phyloP scores from a whole-genome alignment of 1,284 basidiomycete genomes.

The Trametes pubescens region DNA sequence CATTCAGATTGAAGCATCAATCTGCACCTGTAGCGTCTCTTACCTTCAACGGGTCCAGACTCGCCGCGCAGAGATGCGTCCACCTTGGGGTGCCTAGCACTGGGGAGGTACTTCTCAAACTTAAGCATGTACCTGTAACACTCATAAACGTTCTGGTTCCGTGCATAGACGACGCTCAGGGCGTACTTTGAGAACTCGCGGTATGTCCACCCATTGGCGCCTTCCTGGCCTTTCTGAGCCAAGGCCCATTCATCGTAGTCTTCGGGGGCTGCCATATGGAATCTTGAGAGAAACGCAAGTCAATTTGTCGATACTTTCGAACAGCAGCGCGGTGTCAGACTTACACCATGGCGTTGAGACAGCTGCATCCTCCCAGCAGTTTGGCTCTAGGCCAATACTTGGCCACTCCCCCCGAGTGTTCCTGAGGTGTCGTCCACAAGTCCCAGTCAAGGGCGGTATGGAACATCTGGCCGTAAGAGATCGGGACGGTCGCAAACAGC shows the following conservation, averaged over 20 bases:
- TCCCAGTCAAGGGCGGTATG: slow-evolving; percentile 55
- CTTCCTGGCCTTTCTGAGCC: slow-evolving; percentile 57
- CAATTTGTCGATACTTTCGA: not conserved
- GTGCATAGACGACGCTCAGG: not conserved
- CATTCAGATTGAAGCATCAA: not conserved
- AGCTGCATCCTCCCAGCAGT: slow-evolving; percentile 73
- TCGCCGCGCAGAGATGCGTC: slow-evolving; percentile 54
- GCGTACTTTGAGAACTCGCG: slow-evolving; percentile 56
- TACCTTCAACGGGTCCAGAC: slow-evolving; percentile 57
- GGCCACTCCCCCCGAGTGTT: slow-evolving; percentile 51
- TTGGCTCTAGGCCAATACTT: slow-evolving; percentile 72
- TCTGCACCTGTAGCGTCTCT: not conserved
- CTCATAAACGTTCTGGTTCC: not conserved
- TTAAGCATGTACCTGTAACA: slow-evolving; percentile 63
- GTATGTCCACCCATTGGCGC: slow-evolving; percentile 65
- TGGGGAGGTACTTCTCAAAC: slow-evolving; percentile 62
- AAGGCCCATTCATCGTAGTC: slow-evolving; percentile 76
- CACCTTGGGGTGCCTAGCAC: slow-evolving; percentile 55
- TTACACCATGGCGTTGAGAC: slow-evolving; percentile 73
- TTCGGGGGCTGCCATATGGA: slow-evolving; percentile 70
- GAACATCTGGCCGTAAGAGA: slow-evolving; percentile 46
- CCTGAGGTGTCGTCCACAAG: slow-evolving; percentile 64
- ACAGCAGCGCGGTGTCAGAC: slow-evolving; percentile 18
- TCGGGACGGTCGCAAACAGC: slow-evolving; percentile 36
- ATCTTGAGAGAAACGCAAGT: slow-evolving; percentile 48